Base-by-base conservation (phyloP, 352 stramenopile genomes). In the Phytophthora palmivora region DNA sequence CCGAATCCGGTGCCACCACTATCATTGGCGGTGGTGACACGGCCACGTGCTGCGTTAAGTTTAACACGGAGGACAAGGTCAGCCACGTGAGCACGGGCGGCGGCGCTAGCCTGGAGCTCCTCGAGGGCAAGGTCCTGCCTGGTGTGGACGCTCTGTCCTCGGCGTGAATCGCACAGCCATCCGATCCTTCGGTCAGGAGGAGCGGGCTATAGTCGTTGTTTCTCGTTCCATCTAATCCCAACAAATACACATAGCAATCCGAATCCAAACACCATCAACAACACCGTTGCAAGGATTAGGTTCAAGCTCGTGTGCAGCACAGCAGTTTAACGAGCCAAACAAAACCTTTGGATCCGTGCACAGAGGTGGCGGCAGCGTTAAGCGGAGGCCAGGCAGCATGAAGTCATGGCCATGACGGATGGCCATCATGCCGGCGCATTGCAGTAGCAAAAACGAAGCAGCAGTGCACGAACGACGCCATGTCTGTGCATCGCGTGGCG, bases 11-110 rank as follows among this genome's bases (percentile, higher is more conserved):
- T 48, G 94, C 93, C 36, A 98, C 96, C 51, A 98, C 97, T 46
- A 99, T 99, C 69, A 98, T 99, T 60, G 98, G 98, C 58, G 98
- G 98, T 71, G 98, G 98, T 56, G 98, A 99, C 85, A 99, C 96
- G 47, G 87, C 85, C 51, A 94, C 87, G 58, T 94, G 85, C 75
- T 96, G 87, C 57, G 84, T 91, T 52, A 94, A 94, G 79, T 94
- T 86, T 67, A 70, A 93, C 68, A 92, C 87, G 61, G 87, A 96
- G 67, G 82, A 94, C 78, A 94, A 96, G 83, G 85, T 96, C 63
- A 94, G 85, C 67, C 87, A 96, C 72, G 84, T 96, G 43, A 90
- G 76, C 72, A 99, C 97, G 50, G 97, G 97, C 58, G 97, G 97
- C 55, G 97, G 97, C 59, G 97, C 97, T 45, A 98, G 84, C 54